Conservation (phyloP, 768 basidiomycete species). For the Termitomyces sp. region DNA sequence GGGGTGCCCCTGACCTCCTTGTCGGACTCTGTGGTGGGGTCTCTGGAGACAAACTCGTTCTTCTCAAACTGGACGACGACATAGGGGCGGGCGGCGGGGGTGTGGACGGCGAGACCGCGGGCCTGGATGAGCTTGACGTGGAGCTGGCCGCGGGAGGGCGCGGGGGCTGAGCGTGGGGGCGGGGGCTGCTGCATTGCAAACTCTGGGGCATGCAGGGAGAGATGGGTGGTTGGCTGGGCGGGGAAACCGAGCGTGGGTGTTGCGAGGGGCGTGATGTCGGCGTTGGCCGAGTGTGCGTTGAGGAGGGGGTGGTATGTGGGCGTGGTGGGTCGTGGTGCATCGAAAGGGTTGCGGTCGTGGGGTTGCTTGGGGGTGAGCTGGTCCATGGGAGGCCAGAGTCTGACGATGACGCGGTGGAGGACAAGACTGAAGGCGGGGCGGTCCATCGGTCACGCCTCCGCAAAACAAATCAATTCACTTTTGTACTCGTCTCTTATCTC, state of each 20-base stretch:
- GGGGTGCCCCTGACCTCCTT: constrained; percentile 87
- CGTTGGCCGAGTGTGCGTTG: constrained; percentile 29
- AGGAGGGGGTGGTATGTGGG: constrained; percentile 34
- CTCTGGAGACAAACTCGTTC: constrained; percentile 94
- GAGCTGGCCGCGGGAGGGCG: constrained; percentile 63
- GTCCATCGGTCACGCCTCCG: constrained; percentile 12
- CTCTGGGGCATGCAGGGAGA: constrained; percentile 82
- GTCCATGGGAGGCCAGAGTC: constrained; percentile 58
- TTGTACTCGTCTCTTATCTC: background rate
- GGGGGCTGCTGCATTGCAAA: constrained; percentile 75
- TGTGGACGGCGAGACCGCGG: constrained; percentile 70
- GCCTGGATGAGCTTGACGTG: constrained; percentile 96
- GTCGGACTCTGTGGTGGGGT: constrained; percentile 80
- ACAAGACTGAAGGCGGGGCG: background rate
- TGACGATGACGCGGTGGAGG: constrained; percentile 47
- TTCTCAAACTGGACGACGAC: constrained; percentile 98
- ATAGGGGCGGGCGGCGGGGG: constrained; percentile 70
- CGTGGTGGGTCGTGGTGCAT: constrained; percentile 32
- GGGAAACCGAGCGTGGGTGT: constrained; percentile 39
- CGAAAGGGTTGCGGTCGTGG: constrained; percentile 56
- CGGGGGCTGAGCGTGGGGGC: constrained; percentile 30
- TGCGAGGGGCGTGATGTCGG: constrained; percentile 36
- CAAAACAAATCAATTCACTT: background rate
- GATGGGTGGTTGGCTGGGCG: constrained; percentile 48
- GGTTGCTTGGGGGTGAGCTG: constrained; percentile 57